Evolutionary conservation across 202 grass and related monocot species (phyloP), one percentile per base, ranked within the genome.

Genomic region (Carex arenaria): DNA sequence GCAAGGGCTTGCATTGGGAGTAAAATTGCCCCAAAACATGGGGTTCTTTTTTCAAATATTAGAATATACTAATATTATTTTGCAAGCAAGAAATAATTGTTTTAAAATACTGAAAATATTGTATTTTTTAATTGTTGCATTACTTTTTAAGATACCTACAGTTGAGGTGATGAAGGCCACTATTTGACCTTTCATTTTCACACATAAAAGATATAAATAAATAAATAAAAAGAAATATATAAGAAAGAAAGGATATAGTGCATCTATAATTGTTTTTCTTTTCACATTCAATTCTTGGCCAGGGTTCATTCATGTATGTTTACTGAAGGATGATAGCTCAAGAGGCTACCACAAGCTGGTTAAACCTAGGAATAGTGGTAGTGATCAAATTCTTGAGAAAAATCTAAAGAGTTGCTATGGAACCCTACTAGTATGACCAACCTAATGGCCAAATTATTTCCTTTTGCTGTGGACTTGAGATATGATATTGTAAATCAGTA

Each of bases 221-320:
- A 22, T 3, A 62, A 62, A 22, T 3, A 62, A 26, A 15, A 4
- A 4, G 13, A 66, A 66, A 34, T 5, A 45, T 66, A 66, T 34
- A 66, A 36, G 30, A 34, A 66, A 30, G 26, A 32, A 12, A 12
- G 30, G 63, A 32, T 65, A 31, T 65, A 32, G 12, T 65, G 10
- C 63, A 65, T 65, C 63, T 65, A 12, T 32, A 66, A 32, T 34
- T 66, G 15, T 34, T 80, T 56, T 85, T 30, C 66, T 66, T 32
- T 85, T 65, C 85, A 94, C 91, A 92, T 97, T 1, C 90, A 97
- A 70, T 97, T 92, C 63, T 56, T 87, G 14, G 90, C 89, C 34
- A 89, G 94, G 84, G 43, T 97, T 57, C 88, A 97, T 97, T 57
- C 86, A 97, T 80, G 85, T 94, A 63, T 85, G 84, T 80, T 84